Evolutionary conservation across 352 stramenopile genomes (phyloP).

Genomic region (Phytophthora syringae): DNA sequence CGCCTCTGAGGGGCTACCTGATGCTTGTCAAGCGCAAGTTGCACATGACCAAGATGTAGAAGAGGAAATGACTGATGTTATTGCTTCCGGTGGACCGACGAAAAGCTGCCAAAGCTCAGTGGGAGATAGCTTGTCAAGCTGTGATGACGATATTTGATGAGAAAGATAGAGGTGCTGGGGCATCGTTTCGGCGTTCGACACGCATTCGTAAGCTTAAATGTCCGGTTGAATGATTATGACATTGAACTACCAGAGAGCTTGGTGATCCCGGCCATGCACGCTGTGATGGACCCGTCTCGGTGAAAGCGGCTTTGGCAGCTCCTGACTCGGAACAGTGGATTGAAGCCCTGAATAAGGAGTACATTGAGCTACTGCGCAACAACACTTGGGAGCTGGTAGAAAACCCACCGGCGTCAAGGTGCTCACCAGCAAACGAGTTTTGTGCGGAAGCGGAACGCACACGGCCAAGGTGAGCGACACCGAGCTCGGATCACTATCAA

Average conservation of each 20-base stretch:
- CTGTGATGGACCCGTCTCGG: neutral
- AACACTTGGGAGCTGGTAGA: slow-evolving; percentile 5
- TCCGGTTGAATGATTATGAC: neutral
- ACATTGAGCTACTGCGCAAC: slow-evolving; percentile 1
- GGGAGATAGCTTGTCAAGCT: neutral
- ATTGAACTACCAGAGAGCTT: neutral
- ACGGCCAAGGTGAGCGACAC: neutral
- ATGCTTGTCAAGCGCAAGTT: neutral
- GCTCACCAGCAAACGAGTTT: slow-evolving; percentile 1
- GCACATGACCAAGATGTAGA: neutral
- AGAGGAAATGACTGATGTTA: neutral
- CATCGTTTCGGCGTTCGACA: slow-evolving; percentile 16
- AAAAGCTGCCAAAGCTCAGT: neutral
- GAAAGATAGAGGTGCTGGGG: neutral
- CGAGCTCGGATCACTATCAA: too few relatives aligned
- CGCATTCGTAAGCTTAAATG: neutral
- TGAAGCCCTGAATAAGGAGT: slow-evolving; percentile 2
- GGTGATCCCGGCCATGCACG: neutral
- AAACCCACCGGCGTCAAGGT: neutral
- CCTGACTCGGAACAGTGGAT: neutral
- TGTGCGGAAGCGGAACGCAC: neutral
- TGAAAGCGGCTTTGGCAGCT: neutral
- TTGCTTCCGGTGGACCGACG: neutral
- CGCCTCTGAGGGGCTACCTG: neutral
- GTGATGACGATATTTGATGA: neutral